Evolutionary conservation across 2,329 filamentous ascomycete genomes (phyloP).

Genomic region (Fusarium nematophilum): DNA sequence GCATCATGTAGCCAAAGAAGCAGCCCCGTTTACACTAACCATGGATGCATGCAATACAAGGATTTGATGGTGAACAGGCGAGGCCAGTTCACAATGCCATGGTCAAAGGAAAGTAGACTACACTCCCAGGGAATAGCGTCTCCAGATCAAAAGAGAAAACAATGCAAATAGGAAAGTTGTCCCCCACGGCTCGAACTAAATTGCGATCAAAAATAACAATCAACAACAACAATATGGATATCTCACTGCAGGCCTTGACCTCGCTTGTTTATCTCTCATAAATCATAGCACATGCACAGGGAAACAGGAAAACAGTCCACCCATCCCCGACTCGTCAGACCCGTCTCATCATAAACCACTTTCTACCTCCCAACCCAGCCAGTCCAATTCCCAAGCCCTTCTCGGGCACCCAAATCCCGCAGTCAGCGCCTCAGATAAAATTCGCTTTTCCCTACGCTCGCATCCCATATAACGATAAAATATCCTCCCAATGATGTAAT

Average conservation of each 20-base stretch:
- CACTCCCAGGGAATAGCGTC: no score
- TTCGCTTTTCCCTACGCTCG: slow-evolving; percentile 31
- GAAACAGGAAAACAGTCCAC: slow-evolving; percentile 31
- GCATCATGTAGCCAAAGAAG: slow-evolving; percentile 13
- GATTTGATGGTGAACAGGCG: no score
- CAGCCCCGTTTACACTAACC: no score
- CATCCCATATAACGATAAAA: slow-evolving; percentile 20
- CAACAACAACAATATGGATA: slow-evolving; percentile 38
- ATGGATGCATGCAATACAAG: no score
- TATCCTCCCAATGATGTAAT: slow-evolving; percentile 14
- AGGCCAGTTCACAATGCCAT: no score
- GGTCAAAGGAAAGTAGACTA: no score
- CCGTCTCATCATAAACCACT: slow-evolving; percentile 18
- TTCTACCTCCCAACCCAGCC: slow-evolving; percentile 26
- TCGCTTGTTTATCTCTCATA: slow-evolving; percentile 45
- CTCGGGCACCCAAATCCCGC: slow-evolving; percentile 10
- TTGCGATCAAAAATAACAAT: slow-evolving; percentile 16
- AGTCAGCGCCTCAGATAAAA: slow-evolving; percentile 25
- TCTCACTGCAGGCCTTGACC: slow-evolving; percentile 38
- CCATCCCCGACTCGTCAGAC: slow-evolving; percentile 29
- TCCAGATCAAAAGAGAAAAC: no score
- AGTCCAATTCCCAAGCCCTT: slow-evolving; percentile 13
- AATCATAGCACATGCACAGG: slow-evolving; percentile 43
- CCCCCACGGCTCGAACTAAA: slow-evolving; percentile 3
- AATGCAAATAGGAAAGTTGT: background rate